Percentiles rank a stretch among this genome's conserved stretches.
Evolutionary conservation across 495 filamentous ascomycete genomes (phyloP).

Genomic region (Friedmanniomyces simplex): DNA sequence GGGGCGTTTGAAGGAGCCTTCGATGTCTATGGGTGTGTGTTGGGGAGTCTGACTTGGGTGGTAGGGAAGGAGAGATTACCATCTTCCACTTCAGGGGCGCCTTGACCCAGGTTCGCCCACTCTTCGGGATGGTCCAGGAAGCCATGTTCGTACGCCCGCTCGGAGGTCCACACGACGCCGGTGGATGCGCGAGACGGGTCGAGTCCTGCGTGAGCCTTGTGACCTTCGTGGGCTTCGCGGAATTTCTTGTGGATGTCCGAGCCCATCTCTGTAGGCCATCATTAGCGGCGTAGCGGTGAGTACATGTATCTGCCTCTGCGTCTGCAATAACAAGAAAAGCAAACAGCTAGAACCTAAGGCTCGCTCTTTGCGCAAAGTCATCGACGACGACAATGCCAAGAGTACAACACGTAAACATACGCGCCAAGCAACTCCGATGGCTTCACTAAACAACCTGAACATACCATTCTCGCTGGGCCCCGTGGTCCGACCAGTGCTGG

Average conservation of each 20-base stretch:
- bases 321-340: too few species aligned
- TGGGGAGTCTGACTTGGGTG: not conserved
- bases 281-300: not conserved
- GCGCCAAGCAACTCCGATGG: not conserved
- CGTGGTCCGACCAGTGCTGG: not conserved
- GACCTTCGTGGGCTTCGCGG: slow-evolving; percentile 74
- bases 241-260: slow-evolving; percentile 81
- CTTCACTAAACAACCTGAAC: not conserved
- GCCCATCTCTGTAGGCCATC: slow-evolving; percentile 45
- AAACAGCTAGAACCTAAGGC: too few species aligned
- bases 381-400: too few species aligned
- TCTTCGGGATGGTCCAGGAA: slow-evolving; percentile 63
- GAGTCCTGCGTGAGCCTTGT: slow-evolving; percentile 79
- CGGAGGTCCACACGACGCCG: slow-evolving; percentile 34
- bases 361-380: too few species aligned
- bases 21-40: slow-evolving; percentile 47
- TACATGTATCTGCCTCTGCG: too few species aligned
- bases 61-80: not conserved
- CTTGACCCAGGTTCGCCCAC: slow-evolving; percentile 94
- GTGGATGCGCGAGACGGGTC: slow-evolving; percentile 64
- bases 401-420: too few species aligned
- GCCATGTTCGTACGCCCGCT: slow-evolving; percentile 36
- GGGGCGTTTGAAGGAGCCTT: slow-evolving; percentile 80
- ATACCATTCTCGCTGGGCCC: not conserved
- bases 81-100: slow-evolving; percentile 78